Evolutionary conservation across 1,139 yeast species (phyloP).

Genomic region (Suhomyces bribrorum): DNA sequence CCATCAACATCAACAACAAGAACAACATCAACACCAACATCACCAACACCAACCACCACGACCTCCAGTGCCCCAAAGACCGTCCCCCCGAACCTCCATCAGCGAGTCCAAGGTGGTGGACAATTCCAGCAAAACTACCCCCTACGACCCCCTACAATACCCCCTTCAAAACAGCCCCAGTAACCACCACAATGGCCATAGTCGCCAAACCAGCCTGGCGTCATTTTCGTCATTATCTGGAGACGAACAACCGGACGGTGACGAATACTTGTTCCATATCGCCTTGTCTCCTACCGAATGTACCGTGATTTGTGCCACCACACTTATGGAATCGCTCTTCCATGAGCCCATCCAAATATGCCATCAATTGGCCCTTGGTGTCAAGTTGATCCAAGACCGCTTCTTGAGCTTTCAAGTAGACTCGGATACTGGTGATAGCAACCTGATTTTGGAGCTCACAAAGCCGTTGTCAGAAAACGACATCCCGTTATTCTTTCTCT

Average conservation of each 20-base stretch:
- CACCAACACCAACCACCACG: conserved; percentile 8
- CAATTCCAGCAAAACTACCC: conserved; percentile 21
- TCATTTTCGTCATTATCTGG: conserved; percentile 1
- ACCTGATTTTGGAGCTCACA: conserved; percentile 58
- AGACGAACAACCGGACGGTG: conserved; percentile 24
- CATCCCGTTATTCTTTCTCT: conserved; percentile 62
- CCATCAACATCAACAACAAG: conserved; percentile 6
- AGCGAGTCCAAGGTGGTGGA: conserved; percentile 15
- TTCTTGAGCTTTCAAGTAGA: conserved; percentile 62
- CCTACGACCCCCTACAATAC: not conserved
- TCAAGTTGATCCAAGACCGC: conserved; percentile 45
- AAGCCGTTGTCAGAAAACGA: conserved; percentile 59
- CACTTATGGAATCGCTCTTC: conserved; percentile 40
- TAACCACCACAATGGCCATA: not conserved
- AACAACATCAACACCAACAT: not conserved
- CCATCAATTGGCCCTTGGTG: conserved; percentile 27
- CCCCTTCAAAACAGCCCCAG: not conserved
- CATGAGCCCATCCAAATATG: conserved; percentile 35
- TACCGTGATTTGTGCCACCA: conserved; percentile 52
- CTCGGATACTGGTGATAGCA: conserved; percentile 58
- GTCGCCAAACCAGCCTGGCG: conserved; percentile 1
- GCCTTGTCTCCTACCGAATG: conserved; percentile 60
- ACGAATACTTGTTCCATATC: conserved; percentile 48
- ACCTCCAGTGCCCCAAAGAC: not conserved
- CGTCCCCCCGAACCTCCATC: not conserved